These are phyloP conservation scores for Melaleuca quinquenervia DNA, from an alignment of 345 rosid species.

Conservation along the genomic window DNA sequence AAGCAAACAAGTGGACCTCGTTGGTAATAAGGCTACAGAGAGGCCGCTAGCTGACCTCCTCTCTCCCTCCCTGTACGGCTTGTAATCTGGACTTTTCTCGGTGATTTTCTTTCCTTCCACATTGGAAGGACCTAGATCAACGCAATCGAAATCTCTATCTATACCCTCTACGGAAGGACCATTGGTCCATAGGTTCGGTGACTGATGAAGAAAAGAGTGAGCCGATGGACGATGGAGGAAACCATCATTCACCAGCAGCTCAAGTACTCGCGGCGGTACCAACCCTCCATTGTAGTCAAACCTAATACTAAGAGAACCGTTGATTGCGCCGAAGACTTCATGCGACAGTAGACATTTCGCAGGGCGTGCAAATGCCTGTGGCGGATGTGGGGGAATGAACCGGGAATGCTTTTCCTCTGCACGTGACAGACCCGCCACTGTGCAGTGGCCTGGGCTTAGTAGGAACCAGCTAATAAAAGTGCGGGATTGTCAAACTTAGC, in stretches of 20 bases:
- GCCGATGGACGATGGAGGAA: not conserved
- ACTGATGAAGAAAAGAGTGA: not conserved
- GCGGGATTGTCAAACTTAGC: not conserved
- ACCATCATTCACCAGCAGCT: not conserved
- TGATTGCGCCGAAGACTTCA: not conserved
- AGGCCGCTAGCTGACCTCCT: not conserved
- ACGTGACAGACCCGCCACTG: not conserved
- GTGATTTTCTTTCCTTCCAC: not conserved
- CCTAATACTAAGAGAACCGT: not conserved
- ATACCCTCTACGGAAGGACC: not conserved
- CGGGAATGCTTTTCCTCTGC: not conserved
- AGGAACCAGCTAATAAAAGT: not conserved
- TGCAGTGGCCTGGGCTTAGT: not conserved
- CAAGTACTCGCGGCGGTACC: not conserved
- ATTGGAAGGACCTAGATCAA: not conserved
- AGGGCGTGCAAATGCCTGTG: not conserved
- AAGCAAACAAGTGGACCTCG: not conserved
- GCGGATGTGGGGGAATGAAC: not conserved
- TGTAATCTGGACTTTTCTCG: not conserved
- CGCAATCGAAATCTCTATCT: not conserved
- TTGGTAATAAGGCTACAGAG: not conserved
- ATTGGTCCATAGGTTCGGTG: not conserved
- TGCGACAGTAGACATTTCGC: not conserved
- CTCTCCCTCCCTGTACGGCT: not conserved
- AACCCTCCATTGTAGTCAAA: not conserved